Conservation (phyloP, 768 basidiomycete genomes). For the Lentinula aciculospora region DNA sequence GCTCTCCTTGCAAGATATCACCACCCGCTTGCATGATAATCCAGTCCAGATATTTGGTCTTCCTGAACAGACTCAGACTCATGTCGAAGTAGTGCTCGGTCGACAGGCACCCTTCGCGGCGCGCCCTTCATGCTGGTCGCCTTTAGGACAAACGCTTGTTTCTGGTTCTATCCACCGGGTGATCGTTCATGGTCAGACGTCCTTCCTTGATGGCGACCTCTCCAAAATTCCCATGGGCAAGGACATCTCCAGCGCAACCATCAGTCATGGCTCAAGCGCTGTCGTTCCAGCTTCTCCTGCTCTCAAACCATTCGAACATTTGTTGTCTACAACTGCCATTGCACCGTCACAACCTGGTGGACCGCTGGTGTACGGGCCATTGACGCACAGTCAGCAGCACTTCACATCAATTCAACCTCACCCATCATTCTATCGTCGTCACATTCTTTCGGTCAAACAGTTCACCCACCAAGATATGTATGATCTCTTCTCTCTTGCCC, state of each 20-base stretch:
- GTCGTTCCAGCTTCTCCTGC: conserved; percentile 5
- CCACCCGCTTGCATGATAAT: conserved; percentile 82
- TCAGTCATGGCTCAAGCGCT: conserved; percentile 31
- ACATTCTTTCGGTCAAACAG: conserved; percentile 93
- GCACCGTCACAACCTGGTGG: conserved; percentile 14
- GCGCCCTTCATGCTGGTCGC: conserved; percentile 69
- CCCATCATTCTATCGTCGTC: conserved; percentile 87
- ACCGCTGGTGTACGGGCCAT: conserved; percentile 23
- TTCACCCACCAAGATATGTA: conserved; percentile 87
- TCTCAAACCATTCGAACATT: conserved; percentile 16
- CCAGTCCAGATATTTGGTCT: conserved; percentile 89
- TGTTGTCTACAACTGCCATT: conserved; percentile 7
- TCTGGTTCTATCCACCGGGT: conserved; percentile 86
- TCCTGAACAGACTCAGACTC: conserved; percentile 79
- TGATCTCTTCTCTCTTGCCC: conserved; percentile 89
- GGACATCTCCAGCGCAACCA: conserved; percentile 63
- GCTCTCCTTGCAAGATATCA: conserved; percentile 79
- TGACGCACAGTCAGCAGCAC: conserved; percentile 17
- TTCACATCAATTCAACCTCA: conserved; percentile 52
- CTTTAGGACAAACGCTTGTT: conserved; percentile 57
- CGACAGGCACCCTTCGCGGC: conserved; percentile 56
- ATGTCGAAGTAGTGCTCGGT: conserved; percentile 89
- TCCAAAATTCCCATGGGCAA: conserved; percentile 56
- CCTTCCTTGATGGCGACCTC: conserved; percentile 80
- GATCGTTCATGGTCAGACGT: conserved; percentile 82